Evolutionary conservation across 169 alveolate species (phyloP), one percentile per base, ranked within the genome.

Genomic region (Condylostoma magnum): DNA sequence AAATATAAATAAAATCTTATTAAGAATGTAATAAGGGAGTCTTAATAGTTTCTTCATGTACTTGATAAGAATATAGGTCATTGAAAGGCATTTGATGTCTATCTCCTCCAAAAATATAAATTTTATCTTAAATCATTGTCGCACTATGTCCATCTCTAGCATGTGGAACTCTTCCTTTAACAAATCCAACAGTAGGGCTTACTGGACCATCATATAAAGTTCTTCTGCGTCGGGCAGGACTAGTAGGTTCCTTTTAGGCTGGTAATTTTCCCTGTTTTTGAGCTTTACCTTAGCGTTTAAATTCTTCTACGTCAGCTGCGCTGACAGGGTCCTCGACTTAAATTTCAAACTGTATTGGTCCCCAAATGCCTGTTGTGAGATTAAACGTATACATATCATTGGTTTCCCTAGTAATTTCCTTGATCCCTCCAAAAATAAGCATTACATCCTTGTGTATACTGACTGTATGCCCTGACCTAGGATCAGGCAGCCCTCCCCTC

Each of bases 1-100:
- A n/a, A n/a, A n/a, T n/a, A n/a, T 10, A 41, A 53, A 53, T 53
- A 20, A 25, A 6, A 27, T 50, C 30, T 53, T 27, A 53, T 53
- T 53, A 53, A 8, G 4, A 25, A 25, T 53, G n/a, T n/a, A n/a
- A n/a, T 25, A 53, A 28, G 0, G 65, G 65, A 37, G 69, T 57
- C 37, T 30, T 57, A 6, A 57, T 12, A 27, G 50, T 15, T 2
- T 30, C 57, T 18, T 68, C 71, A 22, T 30, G 63, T 48, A 78
- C 47, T 58, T 75, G 70, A 76, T 67, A 86, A 67, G 69, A 76
- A 65, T 73, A 86, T 27, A 82, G 36, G 74, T 91, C 96, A 75
- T 91, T 91, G 78, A 85, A 91, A 12, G 96, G 91, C 82, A 86
- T 80, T 66, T 85, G 87, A 79, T 90, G 89, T 74, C 95, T 79